Base-by-base conservation (phyloP, 2,329 filamentous ascomycete genomes). In the Phialophora tarda region DNA sequence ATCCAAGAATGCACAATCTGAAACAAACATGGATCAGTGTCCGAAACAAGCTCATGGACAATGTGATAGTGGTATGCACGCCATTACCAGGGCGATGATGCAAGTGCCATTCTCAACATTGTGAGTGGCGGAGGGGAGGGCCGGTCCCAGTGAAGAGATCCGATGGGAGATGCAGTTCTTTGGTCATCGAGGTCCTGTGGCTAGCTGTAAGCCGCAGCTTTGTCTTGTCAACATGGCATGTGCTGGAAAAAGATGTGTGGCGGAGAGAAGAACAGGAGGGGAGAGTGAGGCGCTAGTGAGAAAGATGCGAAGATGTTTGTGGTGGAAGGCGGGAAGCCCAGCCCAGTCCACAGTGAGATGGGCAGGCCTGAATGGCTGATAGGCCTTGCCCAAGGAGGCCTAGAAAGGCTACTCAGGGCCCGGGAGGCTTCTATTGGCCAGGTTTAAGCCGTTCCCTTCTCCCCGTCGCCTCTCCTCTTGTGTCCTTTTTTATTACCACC, bases 11-110 rank as follows among this genome's bases (percentile, higher is more conserved):
- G 47, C 28, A 64, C 30, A 34, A 23, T 63, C 44, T 63, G 55
- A 59, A 59, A 63, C 62, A 38, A 34, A 63, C 17, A 28, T n/a
- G 58, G 62, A 12, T n/a, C 41, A 59, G 55, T 32, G 55, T 11
- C 28, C 4, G 26, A 57, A 57, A 57, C 59, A 65, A 62, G 57
- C 63, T 65, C 57, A 47, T 4, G n/a, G 28, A 51, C 53, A 50
- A 61, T 54, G 48, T n/a, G 8, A 14, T n/a, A 17, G 28, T 54
- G 28, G 53, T 23, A 55, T 62, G 63, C 63, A 62, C 59, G 58
- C 63, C 63, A 65, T 54, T 34, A 50, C 34, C 57, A 58, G 57
- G 34, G 51, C 47, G 17, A 61, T 51, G 44, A 28, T 23, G 55
- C 30, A 44, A 58, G 30, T 47, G 62, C 24, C 55, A 58, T 48